phyloP scores from a whole-genome alignment of 2,329 filamentous ascomycete genomes.

The Zymoseptoria pseudotritici region DNA sequence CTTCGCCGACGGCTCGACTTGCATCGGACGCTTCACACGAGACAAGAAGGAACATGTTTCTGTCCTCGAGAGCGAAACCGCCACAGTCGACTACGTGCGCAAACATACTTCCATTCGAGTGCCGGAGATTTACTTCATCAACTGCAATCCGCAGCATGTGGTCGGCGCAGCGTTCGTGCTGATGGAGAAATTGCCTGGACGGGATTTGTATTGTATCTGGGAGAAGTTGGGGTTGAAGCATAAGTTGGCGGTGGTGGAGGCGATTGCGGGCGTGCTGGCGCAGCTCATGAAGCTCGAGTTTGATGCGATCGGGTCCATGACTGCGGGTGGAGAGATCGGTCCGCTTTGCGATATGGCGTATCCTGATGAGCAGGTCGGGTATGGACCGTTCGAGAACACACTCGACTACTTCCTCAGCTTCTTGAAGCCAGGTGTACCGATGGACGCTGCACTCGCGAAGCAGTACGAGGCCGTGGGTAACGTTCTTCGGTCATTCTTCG shows the following conservation, averaged over 20 bases:
- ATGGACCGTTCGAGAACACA: conserved; percentile 4
- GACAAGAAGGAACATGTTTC: background rate
- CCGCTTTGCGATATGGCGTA: conserved; percentile 1
- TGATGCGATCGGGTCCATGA: conserved; percentile 7
- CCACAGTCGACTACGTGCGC: conserved; percentile 6
- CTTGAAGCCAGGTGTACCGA: background rate
- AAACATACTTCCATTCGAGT: conserved; percentile 11
- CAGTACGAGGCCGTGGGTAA: background rate
- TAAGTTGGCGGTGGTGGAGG: conserved; percentile 4
- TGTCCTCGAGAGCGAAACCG: conserved; percentile 8
- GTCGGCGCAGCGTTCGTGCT: conserved; percentile 11
- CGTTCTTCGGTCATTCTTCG: background rate
- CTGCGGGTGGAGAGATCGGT: conserved; percentile 3
- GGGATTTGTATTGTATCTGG: conserved; percentile 3
- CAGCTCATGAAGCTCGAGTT: conserved; percentile 9
- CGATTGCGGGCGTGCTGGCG: conserved; percentile 7
- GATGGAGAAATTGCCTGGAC: conserved; percentile 11
- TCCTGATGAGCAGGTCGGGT: no score
- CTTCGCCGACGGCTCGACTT: conserved; percentile 15
- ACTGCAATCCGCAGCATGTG: conserved; percentile 8
- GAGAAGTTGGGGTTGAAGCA: conserved; percentile 2
- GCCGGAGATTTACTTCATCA: conserved; percentile 9
- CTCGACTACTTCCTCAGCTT: conserved; percentile 2
- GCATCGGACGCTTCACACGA: conserved; percentile 10
- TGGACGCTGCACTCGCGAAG: background rate